Evolutionary conservation across 768 basidiomycete genomes (phyloP).

Genomic region (Pulveroboletus sp.): DNA sequence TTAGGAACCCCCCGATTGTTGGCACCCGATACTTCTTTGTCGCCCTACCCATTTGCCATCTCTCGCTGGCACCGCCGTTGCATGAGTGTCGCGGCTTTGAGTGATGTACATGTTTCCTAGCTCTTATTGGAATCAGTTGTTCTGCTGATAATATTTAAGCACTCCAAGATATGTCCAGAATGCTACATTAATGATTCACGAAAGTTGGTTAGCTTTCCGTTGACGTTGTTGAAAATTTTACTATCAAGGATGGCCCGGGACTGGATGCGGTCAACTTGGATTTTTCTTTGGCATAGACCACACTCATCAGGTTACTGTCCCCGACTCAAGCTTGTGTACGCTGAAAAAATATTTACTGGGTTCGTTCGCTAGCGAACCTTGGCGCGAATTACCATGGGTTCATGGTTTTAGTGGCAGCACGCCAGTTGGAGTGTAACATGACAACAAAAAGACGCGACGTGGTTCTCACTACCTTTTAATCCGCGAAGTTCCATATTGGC

Average conservation of each 20-base stretch:
- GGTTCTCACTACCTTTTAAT: conserved; percentile 44
- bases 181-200: too few relatives aligned
- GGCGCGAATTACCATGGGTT: conserved; percentile 54
- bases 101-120: conserved; percentile 38
- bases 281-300: too few relatives aligned
- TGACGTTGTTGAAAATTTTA: too few relatives aligned
- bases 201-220: too few relatives aligned
- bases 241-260: too few relatives aligned
- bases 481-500: too few relatives aligned
- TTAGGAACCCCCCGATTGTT: too few relatives aligned
- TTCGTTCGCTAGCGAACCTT: conserved; percentile 60
- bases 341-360: conserved; percentile 51
- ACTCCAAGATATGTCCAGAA: conserved; percentile 30
- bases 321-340: conserved; percentile 54
- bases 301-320: conserved; percentile 60
- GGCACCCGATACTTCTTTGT: too few relatives aligned
- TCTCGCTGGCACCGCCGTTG: too few relatives aligned
- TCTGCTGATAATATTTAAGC: neutral
- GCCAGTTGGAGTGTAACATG: conserved; percentile 72
- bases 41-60: too few relatives aligned
- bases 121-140: too few relatives aligned
- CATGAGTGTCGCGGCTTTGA: too few relatives aligned
- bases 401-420: conserved; percentile 66
- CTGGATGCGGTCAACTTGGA: conserved; percentile 40
- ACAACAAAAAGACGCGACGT: conserved; percentile 56